Evolutionary conservation across 495 filamentous ascomycete genomes (phyloP).

Genomic region (Aspergillus hancockii): DNA sequence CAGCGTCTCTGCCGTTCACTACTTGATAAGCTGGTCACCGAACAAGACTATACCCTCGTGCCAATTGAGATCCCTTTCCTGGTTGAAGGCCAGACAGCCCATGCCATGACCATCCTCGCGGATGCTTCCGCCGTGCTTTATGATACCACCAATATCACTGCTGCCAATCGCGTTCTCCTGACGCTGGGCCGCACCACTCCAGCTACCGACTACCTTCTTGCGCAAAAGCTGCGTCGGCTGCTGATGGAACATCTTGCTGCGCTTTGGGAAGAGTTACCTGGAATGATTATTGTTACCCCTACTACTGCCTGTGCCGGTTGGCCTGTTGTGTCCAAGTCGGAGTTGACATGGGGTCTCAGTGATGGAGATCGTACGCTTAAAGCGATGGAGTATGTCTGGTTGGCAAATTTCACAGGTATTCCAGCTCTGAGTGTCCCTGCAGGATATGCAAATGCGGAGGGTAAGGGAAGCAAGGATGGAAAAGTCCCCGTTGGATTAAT

Average conservation of each 20-base stretch:
- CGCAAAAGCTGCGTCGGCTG: conserved; percentile 69
- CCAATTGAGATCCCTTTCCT: conserved; percentile 74
- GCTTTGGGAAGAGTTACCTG: conserved; percentile 69
- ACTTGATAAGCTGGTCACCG: conserved; percentile 27
- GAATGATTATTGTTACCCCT: conserved; percentile 76
- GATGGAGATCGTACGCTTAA: conserved; percentile 69
- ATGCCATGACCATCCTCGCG: conserved; percentile 74
- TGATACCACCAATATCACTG: conserved; percentile 53
- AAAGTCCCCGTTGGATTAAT: conserved; percentile 73
- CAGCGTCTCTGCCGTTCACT: conserved; percentile 43
- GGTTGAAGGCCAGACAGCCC: conserved; percentile 69
- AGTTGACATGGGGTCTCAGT: conserved; percentile 63
- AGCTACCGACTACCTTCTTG: conserved; percentile 66
- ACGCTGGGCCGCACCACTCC: conserved; percentile 61
- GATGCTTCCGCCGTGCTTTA: conserved; percentile 52
- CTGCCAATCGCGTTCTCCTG: conserved; percentile 70
- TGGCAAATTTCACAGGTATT: conserved; percentile 77
- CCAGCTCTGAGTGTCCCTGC: conserved; percentile 74
- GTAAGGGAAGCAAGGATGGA: conserved; percentile 4
- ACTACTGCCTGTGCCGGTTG: conserved; percentile 76
- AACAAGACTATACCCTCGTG: conserved; percentile 65
- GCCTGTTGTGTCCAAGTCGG: conserved; percentile 53
- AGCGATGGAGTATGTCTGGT: conserved; percentile 84
- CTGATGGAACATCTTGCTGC: conserved; percentile 79
- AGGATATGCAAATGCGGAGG: conserved; percentile 62